Base-by-base conservation (phyloP, 139 green algal species). In the Coccomyxa sp. region DNA sequence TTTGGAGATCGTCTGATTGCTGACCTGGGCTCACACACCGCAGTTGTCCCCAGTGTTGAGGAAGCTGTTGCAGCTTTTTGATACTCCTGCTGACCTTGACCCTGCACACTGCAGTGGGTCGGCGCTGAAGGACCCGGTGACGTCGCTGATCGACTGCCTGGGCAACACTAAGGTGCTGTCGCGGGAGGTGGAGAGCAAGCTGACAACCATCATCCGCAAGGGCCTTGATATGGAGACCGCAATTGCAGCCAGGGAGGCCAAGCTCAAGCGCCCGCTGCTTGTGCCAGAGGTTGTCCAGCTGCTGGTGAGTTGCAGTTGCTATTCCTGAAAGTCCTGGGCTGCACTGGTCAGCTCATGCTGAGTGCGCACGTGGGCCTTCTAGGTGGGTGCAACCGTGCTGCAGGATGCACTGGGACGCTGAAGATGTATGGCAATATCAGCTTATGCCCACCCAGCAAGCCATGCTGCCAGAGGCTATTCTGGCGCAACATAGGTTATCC, bases 201-300 rank as follows among this genome's bases (percentile, higher is more conserved):
- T 81, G 64, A 34, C 29, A 9, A 18, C 12, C 76, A 75, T 81
- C 18, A 39, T 81, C 5, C 76, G 90, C 70, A 64, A 83, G 83
- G 39, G 86, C 22, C 71, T 68, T 7, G 81, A 83, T 72, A 50
- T 86, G 41, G 68, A 73, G 34, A 79, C 74, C 31, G 71, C 68
- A 27, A 44, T 74, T 39, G 12, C 41, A 0, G 33, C 70, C 38
- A 79, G 88, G 7, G 12, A 34, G 24, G 55, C 70, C 22, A n/a
- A 83, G 75, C 76, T 84, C 6, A 70, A 68, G 37, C 78, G 83
- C 7, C 75, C 84, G 50, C 79, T 85, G 22, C 85, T 74, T 0
- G n/a, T 58, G 18, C 77, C 77, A 2, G 86, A 91, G 83, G 31
- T 93, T 79, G 78, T 87, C 6, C 69, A 68, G 3, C 16, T 72